phyloP scores from a whole-genome alignment of 1,139 yeast genomes.

The Suhomyces terraborum region DNA sequence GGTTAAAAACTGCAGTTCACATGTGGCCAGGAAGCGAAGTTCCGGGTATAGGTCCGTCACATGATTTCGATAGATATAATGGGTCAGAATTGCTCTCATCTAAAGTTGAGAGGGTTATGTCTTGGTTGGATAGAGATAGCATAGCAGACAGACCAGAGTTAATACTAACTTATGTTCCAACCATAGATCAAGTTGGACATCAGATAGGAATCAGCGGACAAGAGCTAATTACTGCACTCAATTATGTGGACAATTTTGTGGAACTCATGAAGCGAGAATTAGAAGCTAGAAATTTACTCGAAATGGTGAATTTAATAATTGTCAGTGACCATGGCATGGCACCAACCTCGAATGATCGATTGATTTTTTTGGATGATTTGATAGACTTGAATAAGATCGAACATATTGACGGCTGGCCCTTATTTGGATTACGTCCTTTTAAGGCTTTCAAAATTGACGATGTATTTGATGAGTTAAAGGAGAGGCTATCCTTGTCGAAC shows the following conservation, averaged over 20 bases:
- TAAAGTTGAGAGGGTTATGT: constrained; percentile 58
- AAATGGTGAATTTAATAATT: constrained; percentile 70
- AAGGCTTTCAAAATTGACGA: constrained; percentile 35
- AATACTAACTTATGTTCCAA: constrained; percentile 78
- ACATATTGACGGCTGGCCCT: constrained; percentile 87
- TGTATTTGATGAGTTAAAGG: constrained; percentile 35
- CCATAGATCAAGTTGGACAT: constrained; percentile 77
- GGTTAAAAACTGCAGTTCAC: constrained; percentile 74
- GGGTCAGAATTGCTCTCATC: constrained; percentile 59
- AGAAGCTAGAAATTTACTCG: constrained; percentile 53
- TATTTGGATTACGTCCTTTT: constrained; percentile 71
- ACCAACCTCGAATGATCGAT: constrained; percentile 69
- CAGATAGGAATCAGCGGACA: constrained; percentile 65
- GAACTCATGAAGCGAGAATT: constrained; percentile 52
- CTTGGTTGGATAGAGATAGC: constrained; percentile 64
- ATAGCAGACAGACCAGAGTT: constrained; percentile 67
- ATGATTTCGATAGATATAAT: constrained; percentile 62
- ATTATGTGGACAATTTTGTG: constrained; percentile 66
- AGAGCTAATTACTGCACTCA: constrained; percentile 55
- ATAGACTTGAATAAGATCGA: constrained; percentile 56
- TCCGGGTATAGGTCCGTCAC: constrained; percentile 46
- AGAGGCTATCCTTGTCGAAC: constrained; percentile 28
- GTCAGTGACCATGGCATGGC: constrained; percentile 96
- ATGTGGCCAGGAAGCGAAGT: constrained; percentile 98
- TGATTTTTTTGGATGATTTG: constrained; percentile 69